These are phyloP conservation scores for Stipa capillata DNA, from an alignment of 176 grass and related monocot species.

Conservation along the genomic window DNA sequence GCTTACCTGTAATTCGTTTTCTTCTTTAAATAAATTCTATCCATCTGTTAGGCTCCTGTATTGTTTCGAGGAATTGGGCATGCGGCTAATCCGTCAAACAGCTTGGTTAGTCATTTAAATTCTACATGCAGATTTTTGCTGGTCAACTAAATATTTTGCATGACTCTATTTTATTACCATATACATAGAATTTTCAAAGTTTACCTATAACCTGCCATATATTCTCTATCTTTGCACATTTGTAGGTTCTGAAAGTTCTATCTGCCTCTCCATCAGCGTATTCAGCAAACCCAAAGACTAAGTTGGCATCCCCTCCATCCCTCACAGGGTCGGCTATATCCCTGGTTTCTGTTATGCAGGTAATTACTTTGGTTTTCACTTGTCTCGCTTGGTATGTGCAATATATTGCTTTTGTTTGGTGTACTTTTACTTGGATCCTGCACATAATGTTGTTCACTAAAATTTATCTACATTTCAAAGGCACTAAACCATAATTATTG, in stretches of 20 bases:
- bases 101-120: slow-evolving; percentile 45
- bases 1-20: background rate
- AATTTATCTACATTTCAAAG: background rate
- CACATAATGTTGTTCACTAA: background rate
- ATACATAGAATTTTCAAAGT: background rate
- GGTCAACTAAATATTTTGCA: background rate
- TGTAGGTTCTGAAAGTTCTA: slow-evolving; percentile 81
- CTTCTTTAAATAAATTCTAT: slow-evolving; percentile 5
- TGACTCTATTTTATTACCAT: background rate
- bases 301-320: slow-evolving; percentile 63
- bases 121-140: slow-evolving; percentile 5
- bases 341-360: slow-evolving; percentile 95
- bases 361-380: slow-evolving; percentile 26
- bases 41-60: slow-evolving; percentile 55
- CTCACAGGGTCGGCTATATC: slow-evolving; percentile 80
- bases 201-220: background rate
- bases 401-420: background rate
- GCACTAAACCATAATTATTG: background rate
- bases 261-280: slow-evolving; percentile 85
- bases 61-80: slow-evolving; percentile 89
- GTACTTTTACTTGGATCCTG: background rate
- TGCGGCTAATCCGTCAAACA: slow-evolving; percentile 66
- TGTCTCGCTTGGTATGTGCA: background rate
- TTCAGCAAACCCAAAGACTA: slow-evolving; percentile 76
- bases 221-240: background rate